Evolutionary conservation across 129 eudicot genomes (phyloP), one percentile per base, ranked within the genome.

Genomic region (Pulicaria dysenterica): DNA sequence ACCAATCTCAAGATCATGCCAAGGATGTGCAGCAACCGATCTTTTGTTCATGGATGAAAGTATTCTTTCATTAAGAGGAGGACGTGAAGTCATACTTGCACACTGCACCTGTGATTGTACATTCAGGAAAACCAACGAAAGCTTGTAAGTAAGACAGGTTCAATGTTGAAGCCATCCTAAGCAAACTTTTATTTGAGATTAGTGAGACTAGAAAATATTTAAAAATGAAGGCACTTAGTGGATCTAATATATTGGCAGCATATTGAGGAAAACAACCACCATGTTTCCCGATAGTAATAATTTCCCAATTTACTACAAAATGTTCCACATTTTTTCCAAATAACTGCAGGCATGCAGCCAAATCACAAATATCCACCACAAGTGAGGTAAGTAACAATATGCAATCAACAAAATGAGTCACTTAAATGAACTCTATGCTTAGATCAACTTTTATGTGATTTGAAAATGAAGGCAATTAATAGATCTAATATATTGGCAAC

Each of bases 1-100:
- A 85, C 96, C 97, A 44, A 92, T 92, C 78, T 92, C 96, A 64
- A 92, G 96, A 89, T 89, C 97, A 77, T 92, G 97, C 97, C 97
- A 92, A 40, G 96, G 97, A 84, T 92, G 97, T 46, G 97, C 97
- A 75, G 97, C 96, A 73, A 88, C 97, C 63, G 89, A 82, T 81
- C 89, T 92, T 79, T 88, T 87, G 69, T 87, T 77, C 93, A 92
- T 79, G 82, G 97, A 88, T 46, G 97, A 86, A 71, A 92, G 84
- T 8, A 86, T 92, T 73, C 96, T 81, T 81, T 92, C 97, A 77
- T 89, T 89, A 8, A 92, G 87, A 81, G 87, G 91, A 24, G 85
- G 86, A 69, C 72, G 80, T 37, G 90, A 61, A 69, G 88, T 60
- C 97, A 88, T 90, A 42, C 19, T 80, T 75, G 56, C 76, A 59